Evolutionary conservation across 2,329 filamentous ascomycete genomes (phyloP).

Genomic region (Cercospora sp.): DNA sequence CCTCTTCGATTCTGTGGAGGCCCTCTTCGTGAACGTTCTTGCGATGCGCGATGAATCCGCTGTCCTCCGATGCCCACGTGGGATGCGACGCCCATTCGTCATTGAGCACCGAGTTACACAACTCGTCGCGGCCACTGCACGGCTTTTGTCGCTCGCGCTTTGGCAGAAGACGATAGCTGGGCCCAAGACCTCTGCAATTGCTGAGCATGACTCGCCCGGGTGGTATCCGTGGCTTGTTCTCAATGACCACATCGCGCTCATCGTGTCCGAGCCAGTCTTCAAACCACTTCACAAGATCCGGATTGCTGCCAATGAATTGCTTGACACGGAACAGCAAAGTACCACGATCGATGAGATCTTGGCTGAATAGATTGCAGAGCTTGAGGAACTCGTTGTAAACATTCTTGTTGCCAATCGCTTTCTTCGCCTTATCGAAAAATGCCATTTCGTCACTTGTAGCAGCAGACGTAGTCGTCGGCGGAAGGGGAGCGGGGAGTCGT

Average conservation of each 20-base stretch:
- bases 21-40: slow-evolving; percentile 96
- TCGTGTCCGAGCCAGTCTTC: slow-evolving; percentile 79
- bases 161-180: slow-evolving; percentile 89
- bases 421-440: slow-evolving; percentile 96
- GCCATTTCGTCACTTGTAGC: slow-evolving; percentile 81
- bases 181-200: slow-evolving; percentile 92
- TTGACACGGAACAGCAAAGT: slow-evolving; percentile 79
- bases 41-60: slow-evolving; percentile 92
- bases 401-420: slow-evolving; percentile 88
- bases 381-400: slow-evolving; percentile 96
- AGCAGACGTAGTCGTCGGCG: slow-evolving; percentile 70
- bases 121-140: slow-evolving; percentile 90
- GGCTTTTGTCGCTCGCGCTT: slow-evolving; percentile 87
- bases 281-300: slow-evolving; percentile 86
- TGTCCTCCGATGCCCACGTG: slow-evolving; percentile 98
- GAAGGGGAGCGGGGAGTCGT: slow-evolving; percentile 80
- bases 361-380: slow-evolving; percentile 90
- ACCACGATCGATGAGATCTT: slow-evolving; percentile 85
- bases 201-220: slow-evolving; percentile 84
- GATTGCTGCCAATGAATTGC: slow-evolving; percentile 82
- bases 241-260: slow-evolving; percentile 72
- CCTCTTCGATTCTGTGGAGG: slow-evolving; percentile 93
- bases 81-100: slow-evolving; percentile 99
- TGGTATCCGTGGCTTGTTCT: slow-evolving; percentile 74
- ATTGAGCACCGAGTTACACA: slow-evolving; percentile 90